These are phyloP conservation scores for Penium margaritaceum DNA, from an alignment of 139 green algal genomes.

Conservation along the genomic window DNA sequence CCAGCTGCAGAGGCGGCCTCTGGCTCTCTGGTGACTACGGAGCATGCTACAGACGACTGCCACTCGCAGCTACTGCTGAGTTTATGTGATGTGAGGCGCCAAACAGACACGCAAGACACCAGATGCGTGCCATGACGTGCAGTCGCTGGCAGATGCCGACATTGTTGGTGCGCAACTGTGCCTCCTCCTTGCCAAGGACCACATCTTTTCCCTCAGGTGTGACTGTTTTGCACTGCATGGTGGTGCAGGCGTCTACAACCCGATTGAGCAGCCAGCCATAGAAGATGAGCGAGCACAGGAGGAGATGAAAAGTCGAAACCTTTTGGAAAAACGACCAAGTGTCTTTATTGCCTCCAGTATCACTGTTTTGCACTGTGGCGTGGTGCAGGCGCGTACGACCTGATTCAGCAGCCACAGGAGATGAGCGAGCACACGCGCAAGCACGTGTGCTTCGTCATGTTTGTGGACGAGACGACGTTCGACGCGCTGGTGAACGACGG, in stretches of 20 bases:
- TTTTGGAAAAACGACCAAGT: too few species aligned
- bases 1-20: too few species aligned
- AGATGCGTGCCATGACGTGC: too few species aligned
- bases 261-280: background rate
- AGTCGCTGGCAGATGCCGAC: too few species aligned
- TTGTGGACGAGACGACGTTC: conserved; percentile 40
- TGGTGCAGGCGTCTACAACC: background rate
- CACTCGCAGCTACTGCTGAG: too few species aligned
- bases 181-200: background rate
- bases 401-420: conserved; percentile 38
- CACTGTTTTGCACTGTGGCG: background rate
- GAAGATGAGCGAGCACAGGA: background rate
- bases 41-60: too few species aligned
- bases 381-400: conserved; percentile 33
- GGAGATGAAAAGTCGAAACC: too few species aligned
- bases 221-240: background rate
- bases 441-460: conserved; percentile 46
- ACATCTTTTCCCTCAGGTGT: background rate
- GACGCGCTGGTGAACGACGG: conserved; percentile 28
- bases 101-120: too few species aligned
- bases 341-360: too few species aligned
- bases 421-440: conserved; percentile 9
- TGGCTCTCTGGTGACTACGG: too few species aligned
- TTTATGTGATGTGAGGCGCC: too few species aligned
- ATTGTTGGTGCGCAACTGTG: too few species aligned